Conservation (phyloP, 2,329 filamentous ascomycete genomes). For the Cercospora berteroae region DNA sequence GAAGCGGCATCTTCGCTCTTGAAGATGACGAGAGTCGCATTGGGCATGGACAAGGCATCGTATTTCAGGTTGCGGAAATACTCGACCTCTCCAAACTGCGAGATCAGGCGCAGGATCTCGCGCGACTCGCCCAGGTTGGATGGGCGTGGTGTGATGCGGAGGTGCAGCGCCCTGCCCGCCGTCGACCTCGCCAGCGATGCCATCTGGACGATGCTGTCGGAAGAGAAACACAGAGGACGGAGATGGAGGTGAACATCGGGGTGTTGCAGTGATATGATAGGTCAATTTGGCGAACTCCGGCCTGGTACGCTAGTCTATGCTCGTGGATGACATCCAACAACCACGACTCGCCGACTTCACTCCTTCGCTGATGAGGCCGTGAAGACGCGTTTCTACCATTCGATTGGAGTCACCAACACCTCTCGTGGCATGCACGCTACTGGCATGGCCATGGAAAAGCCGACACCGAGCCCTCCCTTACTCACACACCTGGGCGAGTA, state of each 20-base stretch:
- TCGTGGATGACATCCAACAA: background rate
- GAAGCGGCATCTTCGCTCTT: conserved; percentile 42
- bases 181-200: conserved; percentile 35
- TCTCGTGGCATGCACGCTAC: background rate
- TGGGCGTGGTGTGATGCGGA: conserved; percentile 49
- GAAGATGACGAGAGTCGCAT: conserved; percentile 49
- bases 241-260: background rate
- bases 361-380: background rate
- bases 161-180: conserved; percentile 46
- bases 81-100: conserved; percentile 51
- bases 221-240: background rate
- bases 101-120: conserved; percentile 49
- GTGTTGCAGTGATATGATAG: background rate
- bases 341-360: background rate
- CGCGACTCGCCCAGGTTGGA: conserved; percentile 50
- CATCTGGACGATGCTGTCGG: background rate
- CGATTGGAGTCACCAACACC: background rate
- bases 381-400: background rate
- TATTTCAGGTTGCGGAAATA: conserved; percentile 51
- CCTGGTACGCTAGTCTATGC: background rate
- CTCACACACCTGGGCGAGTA: background rate
- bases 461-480: background rate
- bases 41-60: conserved; percentile 44
- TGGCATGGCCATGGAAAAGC: background rate
- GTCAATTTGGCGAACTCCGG: background rate